phyloP scores from a whole-genome alignment of 164 flowering plant species.

The Warburgia ugandensis region DNA sequence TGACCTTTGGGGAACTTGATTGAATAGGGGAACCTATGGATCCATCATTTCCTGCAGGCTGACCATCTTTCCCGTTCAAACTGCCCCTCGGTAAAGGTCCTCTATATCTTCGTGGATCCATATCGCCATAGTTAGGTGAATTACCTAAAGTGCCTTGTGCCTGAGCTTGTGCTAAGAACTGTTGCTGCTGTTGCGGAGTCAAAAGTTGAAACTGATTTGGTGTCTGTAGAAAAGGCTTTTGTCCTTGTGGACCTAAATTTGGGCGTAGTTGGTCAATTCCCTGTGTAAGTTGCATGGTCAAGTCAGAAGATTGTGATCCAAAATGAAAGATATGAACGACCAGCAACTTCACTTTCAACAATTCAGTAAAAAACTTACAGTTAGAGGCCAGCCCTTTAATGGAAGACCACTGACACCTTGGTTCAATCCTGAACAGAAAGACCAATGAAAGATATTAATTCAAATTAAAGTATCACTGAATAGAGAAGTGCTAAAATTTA shows the following conservation, averaged over 20 bases:
- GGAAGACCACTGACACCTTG: constrained; percentile 70
- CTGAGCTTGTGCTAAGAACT: constrained; percentile 66
- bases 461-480: neutral
- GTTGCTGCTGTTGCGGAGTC: constrained; percentile 67
- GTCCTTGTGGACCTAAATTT: constrained; percentile 54
- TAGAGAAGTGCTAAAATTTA: neutral
- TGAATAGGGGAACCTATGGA: constrained; percentile 76
- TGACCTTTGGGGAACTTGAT: constrained; percentile 75
- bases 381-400: constrained; percentile 78
- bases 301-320: neutral
- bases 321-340: neutral
- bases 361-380: constrained; percentile 3
- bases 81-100: constrained; percentile 59
- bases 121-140: constrained; percentile 51
- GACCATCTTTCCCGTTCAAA: constrained; percentile 61
- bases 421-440: constrained; percentile 39
- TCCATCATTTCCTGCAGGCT: constrained; percentile 71
- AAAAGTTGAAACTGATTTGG: constrained; percentile 60
- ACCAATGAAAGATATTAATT: neutral
- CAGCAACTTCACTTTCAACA: neutral
- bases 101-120: constrained; percentile 50
- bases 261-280: constrained; percentile 70
- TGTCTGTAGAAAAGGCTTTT: constrained; percentile 50
- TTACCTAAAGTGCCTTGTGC: constrained; percentile 62
- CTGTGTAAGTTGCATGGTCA: constrained; percentile 22